A percentile compares a stretch with the other conserved stretches of the same genome.
Conservation (phyloP, 2,329 filamentous ascomycete genomes). For the Phyllosticta ampelicida region DNA sequence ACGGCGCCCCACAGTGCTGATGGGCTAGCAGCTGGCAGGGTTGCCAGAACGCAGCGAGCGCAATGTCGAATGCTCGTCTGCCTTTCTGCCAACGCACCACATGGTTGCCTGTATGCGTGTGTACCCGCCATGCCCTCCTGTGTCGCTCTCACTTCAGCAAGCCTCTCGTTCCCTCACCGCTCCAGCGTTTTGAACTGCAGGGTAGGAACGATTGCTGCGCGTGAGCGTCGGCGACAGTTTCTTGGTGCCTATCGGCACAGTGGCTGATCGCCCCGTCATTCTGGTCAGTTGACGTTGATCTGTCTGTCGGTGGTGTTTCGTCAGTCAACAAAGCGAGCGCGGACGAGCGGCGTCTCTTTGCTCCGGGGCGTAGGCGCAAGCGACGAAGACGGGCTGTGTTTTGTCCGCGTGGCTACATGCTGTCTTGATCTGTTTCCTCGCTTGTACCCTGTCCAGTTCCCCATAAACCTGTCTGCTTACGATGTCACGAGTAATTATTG, state of each 20-base stretch:
- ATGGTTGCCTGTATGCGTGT: background rate
- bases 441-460: background rate
- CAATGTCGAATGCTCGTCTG: background rate
- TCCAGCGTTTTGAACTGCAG: background rate
- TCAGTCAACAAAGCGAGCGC: background rate
- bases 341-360: background rate
- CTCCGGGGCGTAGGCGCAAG: background rate
- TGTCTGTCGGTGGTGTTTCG: background rate
- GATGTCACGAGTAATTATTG: background rate
- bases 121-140: background rate
- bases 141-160: background rate
- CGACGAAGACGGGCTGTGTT: background rate
- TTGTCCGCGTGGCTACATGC: background rate
- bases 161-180: background rate
- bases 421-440: background rate
- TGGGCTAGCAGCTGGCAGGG: background rate
- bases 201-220: background rate
- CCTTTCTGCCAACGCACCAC: background rate
- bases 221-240: background rate
- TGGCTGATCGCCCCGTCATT: background rate
- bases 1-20: background rate
- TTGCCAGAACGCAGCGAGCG: background rate
- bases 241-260: background rate
- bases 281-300: background rate
- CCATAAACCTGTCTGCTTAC: background rate